Evolutionary conservation across 495 filamentous ascomycete genomes (phyloP).

Genomic region (Pyrenopolyporus hunteri): DNA sequence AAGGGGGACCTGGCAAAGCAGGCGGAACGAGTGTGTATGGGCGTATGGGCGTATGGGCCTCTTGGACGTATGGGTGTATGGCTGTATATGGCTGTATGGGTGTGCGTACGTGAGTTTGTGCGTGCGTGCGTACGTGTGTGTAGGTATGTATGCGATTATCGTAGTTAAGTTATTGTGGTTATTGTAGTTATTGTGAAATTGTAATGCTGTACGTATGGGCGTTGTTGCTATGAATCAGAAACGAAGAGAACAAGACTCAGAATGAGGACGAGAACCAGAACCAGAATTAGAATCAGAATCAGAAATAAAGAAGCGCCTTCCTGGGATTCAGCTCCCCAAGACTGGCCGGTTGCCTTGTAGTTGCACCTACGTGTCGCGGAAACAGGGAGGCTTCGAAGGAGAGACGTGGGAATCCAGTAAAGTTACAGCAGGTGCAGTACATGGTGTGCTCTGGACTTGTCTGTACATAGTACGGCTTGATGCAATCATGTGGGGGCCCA

Average conservation of each 20-base stretch:
- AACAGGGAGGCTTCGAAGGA: slow-evolving; percentile 34
- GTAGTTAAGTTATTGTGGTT: too few species aligned
- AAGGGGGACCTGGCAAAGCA: slow-evolving; percentile 27
- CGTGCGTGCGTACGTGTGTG: too few species aligned
- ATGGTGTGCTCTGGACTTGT: neutral
- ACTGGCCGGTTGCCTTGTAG: slow-evolving; percentile 23
- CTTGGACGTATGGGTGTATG: too few species aligned
- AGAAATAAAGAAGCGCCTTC: slow-evolving; percentile 29
- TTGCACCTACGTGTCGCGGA: slow-evolving; percentile 39
- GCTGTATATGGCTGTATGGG: too few species aligned
- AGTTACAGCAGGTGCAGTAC: slow-evolving; percentile 10
- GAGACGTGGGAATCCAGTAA: slow-evolving; percentile 36
- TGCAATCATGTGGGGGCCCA: slow-evolving; percentile 43
- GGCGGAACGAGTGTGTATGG: slow-evolving; percentile 16
- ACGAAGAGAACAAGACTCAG: neutral
- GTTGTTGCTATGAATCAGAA: slow-evolving; percentile 1
- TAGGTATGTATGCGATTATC: too few species aligned
- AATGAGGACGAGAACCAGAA: too few species aligned
- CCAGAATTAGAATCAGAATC: neutral
- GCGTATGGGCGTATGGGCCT: neutral
- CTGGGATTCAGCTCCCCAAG: slow-evolving; percentile 21
- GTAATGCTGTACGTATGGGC: neutral
- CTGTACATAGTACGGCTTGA: slow-evolving; percentile 32
- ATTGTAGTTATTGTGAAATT: too few species aligned
- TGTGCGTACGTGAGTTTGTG: too few species aligned